Conservation (phyloP, 2,329 filamentous ascomycete species). For the Malbranchea zuffiana region DNA sequence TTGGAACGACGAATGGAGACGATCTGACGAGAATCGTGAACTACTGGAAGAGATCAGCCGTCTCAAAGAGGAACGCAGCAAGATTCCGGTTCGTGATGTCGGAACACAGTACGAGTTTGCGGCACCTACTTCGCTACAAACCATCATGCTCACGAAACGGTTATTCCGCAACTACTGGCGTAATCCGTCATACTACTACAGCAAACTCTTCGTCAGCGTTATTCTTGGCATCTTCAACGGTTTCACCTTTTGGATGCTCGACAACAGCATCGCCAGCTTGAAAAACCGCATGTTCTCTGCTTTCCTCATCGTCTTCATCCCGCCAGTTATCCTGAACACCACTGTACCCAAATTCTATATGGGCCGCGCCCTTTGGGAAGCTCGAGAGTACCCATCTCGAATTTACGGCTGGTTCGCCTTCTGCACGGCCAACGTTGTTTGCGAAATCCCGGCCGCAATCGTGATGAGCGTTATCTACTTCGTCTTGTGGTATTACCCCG, state of each 20-base stretch:
- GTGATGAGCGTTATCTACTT: constrained; percentile 57
- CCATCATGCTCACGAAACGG: constrained; percentile 53
- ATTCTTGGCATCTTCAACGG: constrained; percentile 61
- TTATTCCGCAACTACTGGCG: constrained; percentile 61
- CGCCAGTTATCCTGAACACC: constrained; percentile 60
- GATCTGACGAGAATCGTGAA: constrained; percentile 48
- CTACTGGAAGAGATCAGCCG: constrained; percentile 52
- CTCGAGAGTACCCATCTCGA: constrained; percentile 59
- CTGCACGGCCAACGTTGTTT: constrained; percentile 59
- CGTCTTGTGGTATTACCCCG: constrained; percentile 65
- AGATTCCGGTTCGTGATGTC: constrained; percentile 30
- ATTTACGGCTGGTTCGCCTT: constrained; percentile 74
- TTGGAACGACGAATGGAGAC: constrained; percentile 66
- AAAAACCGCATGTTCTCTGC: constrained; percentile 58
- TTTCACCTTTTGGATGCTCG: constrained; percentile 60
- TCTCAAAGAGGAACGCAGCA: constrained; percentile 40
- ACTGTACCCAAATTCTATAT: constrained; percentile 68
- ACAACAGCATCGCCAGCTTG: constrained; percentile 53
- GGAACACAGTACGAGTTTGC: constrained; percentile 44
- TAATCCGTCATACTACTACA: constrained; percentile 61
- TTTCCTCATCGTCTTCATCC: constrained; percentile 55
- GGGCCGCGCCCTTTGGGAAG: constrained; percentile 62
- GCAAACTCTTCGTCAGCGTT: constrained; percentile 57
- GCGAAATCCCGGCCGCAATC: constrained; percentile 61
- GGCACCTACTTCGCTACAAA: constrained; percentile 50